Conservation (phyloP, 1,284 basidiomycete species). For the Ceratobasidium sp. region DNA sequence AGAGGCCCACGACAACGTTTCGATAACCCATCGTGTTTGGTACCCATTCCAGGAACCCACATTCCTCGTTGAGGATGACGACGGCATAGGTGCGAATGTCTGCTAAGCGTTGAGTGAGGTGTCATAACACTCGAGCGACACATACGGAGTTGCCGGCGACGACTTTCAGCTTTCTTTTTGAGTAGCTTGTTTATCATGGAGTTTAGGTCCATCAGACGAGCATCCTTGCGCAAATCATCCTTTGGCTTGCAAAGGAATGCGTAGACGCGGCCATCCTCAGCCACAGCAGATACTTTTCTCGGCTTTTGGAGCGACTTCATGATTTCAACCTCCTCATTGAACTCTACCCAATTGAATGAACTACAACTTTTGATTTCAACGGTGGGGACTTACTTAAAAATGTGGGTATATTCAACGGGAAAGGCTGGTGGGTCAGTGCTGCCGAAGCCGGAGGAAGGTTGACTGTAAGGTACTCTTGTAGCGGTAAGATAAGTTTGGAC, state of each 20-base stretch:
- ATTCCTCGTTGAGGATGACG: slow-evolving; percentile 95
- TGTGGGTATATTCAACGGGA: slow-evolving; percentile 77
- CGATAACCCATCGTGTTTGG: slow-evolving; percentile 90
- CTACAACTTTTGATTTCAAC: neutral
- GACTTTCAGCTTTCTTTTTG: slow-evolving; percentile 91
- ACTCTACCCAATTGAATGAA: slow-evolving; percentile 57
- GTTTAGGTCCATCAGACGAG: slow-evolving; percentile 97
- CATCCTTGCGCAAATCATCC: slow-evolving; percentile 97
- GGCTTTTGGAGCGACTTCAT: slow-evolving; percentile 95
- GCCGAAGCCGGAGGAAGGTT: slow-evolving; percentile 78
- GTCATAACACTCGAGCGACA: slow-evolving; percentile 38
- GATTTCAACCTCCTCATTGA: slow-evolving; percentile 83
- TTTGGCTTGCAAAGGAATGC: slow-evolving; percentile 97
- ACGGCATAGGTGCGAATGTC: slow-evolving; percentile 97
- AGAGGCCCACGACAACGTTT: slow-evolving; percentile 76
- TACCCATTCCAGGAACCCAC: slow-evolving; percentile 99
- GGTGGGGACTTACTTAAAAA: slow-evolving; percentile 66
- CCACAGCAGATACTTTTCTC: slow-evolving; percentile 87
- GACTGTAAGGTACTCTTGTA: slow-evolving; percentile 94
- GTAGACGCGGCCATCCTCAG: slow-evolving; percentile 84
- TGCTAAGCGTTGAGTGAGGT: slow-evolving; percentile 49
- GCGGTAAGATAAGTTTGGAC: slow-evolving; percentile 81
- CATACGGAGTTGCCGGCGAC: slow-evolving; percentile 85
- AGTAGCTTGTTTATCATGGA: slow-evolving; percentile 98
- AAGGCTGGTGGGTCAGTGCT: slow-evolving; percentile 77